Percentiles rank a stretch among this genome's conserved stretches.
These are phyloP conservation scores for Cicer cuneatum DNA, from an alignment of 306 rosid species.

Conservation along the genomic window DNA sequence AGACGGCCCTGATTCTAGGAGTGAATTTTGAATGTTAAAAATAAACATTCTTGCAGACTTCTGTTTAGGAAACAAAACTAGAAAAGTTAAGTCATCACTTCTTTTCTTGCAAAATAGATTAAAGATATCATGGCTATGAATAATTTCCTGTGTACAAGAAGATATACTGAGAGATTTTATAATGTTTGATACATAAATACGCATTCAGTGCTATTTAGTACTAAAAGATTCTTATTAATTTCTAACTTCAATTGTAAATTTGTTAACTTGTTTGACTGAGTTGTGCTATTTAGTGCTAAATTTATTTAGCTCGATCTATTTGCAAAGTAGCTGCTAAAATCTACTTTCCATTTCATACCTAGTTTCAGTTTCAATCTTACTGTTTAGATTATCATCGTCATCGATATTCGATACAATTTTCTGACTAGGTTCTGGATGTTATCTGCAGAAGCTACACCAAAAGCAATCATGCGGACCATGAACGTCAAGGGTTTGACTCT, in stretches of 20 bases:
- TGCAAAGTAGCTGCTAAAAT: constrained; percentile 26
- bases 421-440: constrained; percentile 50
- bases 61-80: not conserved
- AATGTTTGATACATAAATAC: constrained; percentile 19
- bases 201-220: not conserved
- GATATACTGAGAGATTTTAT: constrained; percentile 20
- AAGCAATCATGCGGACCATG: constrained; percentile 99
- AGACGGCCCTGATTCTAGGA: no score
- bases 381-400: constrained; percentile 36
- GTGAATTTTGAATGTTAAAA: not conserved
- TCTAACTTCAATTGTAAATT: constrained; percentile 26
- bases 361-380: constrained; percentile 13
- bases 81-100: constrained; percentile 8
- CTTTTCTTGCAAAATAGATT: not conserved
- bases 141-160: not conserved
- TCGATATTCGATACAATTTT: constrained; percentile 41
- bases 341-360: constrained; percentile 11
- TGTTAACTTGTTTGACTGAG: constrained; percentile 14
- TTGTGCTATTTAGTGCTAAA: not conserved
- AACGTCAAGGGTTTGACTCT: constrained; percentile 98
- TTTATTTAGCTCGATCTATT: constrained; percentile 21
- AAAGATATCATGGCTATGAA: not conserved
- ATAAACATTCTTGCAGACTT: not conserved
- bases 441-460: constrained; percentile 97
- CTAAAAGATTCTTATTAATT: constrained; percentile 4